These are phyloP conservation scores for Ramaria sp. DNA, from an alignment of 768 basidiomycete genomes.

Conservation along the genomic window DNA sequence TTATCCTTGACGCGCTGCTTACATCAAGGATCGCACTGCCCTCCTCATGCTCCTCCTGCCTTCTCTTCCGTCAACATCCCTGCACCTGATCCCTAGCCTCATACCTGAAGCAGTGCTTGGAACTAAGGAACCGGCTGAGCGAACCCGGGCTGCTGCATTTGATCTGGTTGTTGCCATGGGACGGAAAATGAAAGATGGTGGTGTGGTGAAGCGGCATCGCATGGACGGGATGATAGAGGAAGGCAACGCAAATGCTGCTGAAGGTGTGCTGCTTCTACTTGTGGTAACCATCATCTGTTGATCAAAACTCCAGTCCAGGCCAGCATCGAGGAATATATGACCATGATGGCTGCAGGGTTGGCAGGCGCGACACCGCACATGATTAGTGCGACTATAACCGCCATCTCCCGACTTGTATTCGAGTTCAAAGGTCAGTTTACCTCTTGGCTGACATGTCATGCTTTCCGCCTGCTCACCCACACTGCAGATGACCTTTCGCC, in stretches of 20 bases:
- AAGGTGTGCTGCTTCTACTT: conserved; percentile 20
- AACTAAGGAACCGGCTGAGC: conserved; percentile 95
- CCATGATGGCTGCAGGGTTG: conserved; percentile 91
- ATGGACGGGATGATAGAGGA: conserved; percentile 81
- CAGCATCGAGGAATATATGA: conserved; percentile 84
- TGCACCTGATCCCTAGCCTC: conserved; percentile 80
- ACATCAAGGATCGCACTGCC: conserved; percentile 65
- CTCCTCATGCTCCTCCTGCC: conserved; percentile 63
- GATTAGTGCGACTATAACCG: conserved; percentile 95
- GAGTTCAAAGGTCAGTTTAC: conserved; percentile 76
- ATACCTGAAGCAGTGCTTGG: conserved; percentile 92
- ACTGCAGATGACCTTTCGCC: conserved; percentile 52
- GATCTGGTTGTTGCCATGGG: conserved; percentile 89
- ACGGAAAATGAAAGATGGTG: conserved; percentile 80
- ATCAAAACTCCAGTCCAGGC: conserved; percentile 42
- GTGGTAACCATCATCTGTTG: neutral
- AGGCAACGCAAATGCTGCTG: conserved; percentile 31
- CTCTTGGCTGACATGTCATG: neutral
- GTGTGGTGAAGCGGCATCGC: conserved; percentile 64
- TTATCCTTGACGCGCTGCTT: conserved; percentile 9
- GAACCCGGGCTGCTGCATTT: conserved; percentile 81
- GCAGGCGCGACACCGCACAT: conserved; percentile 93
- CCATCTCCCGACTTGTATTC: conserved; percentile 86
- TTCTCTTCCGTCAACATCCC: conserved; percentile 50
- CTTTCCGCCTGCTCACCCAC: neutral